Evolutionary conservation across 2,329 filamentous ascomycete genomes (phyloP), one percentile per base, ranked within the genome.

Genomic region (Cyanodermella asteris): DNA sequence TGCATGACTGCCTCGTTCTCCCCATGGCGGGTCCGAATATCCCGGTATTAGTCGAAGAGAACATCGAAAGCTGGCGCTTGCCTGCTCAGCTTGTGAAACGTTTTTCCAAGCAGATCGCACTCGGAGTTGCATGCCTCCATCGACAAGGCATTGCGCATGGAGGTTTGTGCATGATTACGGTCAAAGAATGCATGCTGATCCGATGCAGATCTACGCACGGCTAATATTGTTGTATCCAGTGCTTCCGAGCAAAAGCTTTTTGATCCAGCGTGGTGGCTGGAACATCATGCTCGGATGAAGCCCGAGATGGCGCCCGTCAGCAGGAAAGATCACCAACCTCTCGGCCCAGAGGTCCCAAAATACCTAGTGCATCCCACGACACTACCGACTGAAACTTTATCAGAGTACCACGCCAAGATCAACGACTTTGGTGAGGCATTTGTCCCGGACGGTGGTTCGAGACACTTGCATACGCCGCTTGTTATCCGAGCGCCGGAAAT

Each of bases 1-100:
- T 22, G 13, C 45, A 50, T 26, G 31, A 34, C 28, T 47, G 43
- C 30, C 37, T 50, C 20, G 40, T 47, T 19, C 22, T 28, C 16
- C 28, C 30, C 13, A 16, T 18, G 4, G 16, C 30, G 7, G 31
- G 28, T 9, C 28, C 31, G n/a, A 27, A 15, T 7, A 20, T 27
- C 13, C 10, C 23, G 7, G 18, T 17, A 16, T 25, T 32, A 27
- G 26, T 44, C 33, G 25, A 23, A 27, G 31, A 7, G 12, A 27
- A 25, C 19, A 17, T 12, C 7, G 25, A 23, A 29, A 16, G 23
- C 15, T 31, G 31, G 22, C 25, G 15, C 34, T 28, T n/a, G 32
- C 30, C 21, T 27, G 22, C 18, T 10, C 34, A 12, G 31, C 34
- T 16, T 33, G 34, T 28, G 24, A 33, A 22, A 23, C 26, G n/a